phyloP scores from a whole-genome alignment of 768 basidiomycete species.

The Rhodotorula sphaerocarpa region DNA sequence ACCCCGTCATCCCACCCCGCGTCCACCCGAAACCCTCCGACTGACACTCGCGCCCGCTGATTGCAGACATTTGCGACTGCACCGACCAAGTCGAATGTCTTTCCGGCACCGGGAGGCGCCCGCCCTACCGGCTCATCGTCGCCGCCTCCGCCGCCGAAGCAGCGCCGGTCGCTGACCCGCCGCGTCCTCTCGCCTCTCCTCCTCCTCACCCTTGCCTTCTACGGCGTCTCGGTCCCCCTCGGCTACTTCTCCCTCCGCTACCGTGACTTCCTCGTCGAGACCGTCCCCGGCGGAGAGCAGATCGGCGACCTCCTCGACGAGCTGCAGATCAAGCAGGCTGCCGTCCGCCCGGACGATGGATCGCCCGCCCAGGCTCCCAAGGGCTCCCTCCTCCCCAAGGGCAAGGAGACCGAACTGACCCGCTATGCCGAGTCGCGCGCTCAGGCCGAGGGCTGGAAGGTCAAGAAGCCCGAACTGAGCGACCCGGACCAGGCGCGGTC shows the following conservation, averaged over 20 bases:
- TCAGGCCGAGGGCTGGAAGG: conserved; percentile 34
- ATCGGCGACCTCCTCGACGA: conserved; percentile 80
- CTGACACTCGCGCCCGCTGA: not conserved
- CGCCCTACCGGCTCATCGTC: too few relatives aligned
- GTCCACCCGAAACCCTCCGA: too few relatives aligned
- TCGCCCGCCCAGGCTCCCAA: conserved; percentile 14
- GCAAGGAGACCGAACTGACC: conserved; percentile 34
- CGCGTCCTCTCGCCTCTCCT: conserved; percentile 32
- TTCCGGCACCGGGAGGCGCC: not conserved
- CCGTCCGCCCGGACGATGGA: not conserved
- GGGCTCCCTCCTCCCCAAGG: not conserved
- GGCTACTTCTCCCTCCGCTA: conserved; percentile 48
- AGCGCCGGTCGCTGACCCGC: conserved; percentile 32
- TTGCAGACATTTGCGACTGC: conserved; percentile 19
- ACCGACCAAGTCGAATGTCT: conserved; percentile 14
- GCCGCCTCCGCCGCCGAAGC: conserved; percentile 10
- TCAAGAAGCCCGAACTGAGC: conserved; percentile 35
- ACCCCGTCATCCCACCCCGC: too few relatives aligned
- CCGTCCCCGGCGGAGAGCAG: conserved; percentile 66
- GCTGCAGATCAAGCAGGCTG: conserved; percentile 36
- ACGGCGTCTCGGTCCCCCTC: conserved; percentile 35
- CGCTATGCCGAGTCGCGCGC: conserved; percentile 42
- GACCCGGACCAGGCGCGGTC: conserved; percentile 25
- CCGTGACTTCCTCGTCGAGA: conserved; percentile 74
- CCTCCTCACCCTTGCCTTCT: conserved; percentile 34